Percentiles rank a stretch among this genome's conserved stretches.
Evolutionary conservation across 23 red algal species (phyloP).

Genomic region (Gracilaria caudata): DNA sequence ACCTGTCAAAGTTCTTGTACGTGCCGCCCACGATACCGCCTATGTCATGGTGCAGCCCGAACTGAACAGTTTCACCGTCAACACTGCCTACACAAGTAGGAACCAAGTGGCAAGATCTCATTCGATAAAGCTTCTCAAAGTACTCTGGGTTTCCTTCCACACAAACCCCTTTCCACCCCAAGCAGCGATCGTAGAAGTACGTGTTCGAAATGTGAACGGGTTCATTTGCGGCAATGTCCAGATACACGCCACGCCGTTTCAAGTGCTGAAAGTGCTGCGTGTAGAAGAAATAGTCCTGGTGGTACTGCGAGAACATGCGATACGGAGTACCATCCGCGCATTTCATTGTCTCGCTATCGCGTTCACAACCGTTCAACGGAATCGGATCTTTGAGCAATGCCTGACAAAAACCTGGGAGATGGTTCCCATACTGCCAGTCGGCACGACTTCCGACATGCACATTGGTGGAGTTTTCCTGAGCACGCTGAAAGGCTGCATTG

Average conservation of each 20-base stretch:
- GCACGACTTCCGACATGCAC: neutral
- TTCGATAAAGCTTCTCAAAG: constrained; percentile 16
- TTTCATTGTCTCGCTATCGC: neutral
- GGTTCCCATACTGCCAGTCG: neutral
- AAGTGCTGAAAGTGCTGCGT: constrained; percentile 48
- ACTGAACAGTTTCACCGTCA: constrained; percentile 16
- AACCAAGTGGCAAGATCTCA: constrained; percentile 41
- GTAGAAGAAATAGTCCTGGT: constrained; percentile 64
- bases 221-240: constrained; percentile 64
- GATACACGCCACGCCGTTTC: constrained; percentile 43
- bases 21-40: constrained; percentile 48
- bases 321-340: neutral
- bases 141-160: constrained; percentile 53
- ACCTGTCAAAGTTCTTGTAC: constrained; percentile 48
- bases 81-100: constrained; percentile 50
- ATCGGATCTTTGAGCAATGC: neutral
- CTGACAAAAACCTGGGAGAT: neutral
- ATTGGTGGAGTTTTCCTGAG: neutral
- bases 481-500: neutral
- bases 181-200: constrained; percentile 50
- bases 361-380: neutral
- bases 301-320: constrained; percentile 33
- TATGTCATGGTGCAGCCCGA: constrained; percentile 6
- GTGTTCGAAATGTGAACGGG: constrained; percentile 51
- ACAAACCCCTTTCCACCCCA: constrained; percentile 66